A percentile compares a stretch with the other conserved stretches of the same genome.
phyloP scores from a whole-genome alignment of 352 stramenopile genomes.

The Pythium dissotocum region DNA sequence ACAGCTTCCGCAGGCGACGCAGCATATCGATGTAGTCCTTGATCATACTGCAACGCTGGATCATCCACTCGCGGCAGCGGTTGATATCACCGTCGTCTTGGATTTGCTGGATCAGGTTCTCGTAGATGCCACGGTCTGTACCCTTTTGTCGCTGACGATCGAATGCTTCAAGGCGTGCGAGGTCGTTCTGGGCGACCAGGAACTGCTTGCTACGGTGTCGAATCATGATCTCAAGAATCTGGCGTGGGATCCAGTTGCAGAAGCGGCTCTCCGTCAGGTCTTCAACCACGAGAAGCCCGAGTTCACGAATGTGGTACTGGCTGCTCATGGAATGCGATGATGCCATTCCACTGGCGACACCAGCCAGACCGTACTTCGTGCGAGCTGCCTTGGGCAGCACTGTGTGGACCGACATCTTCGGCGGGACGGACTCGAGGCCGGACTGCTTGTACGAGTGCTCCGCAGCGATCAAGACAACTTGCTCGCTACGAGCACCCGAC shows the following conservation, averaged over 20 bases:
- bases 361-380: conserved; percentile 63
- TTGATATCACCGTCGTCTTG: conserved; percentile 84
- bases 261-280: conserved; percentile 83
- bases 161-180: conserved; percentile 75
- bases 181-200: conserved; percentile 71
- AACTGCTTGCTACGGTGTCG: conserved; percentile 75
- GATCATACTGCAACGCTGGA: conserved; percentile 55
- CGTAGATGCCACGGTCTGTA: conserved; percentile 80
- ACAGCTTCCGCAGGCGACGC: conserved; percentile 58
- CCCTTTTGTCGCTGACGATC: conserved; percentile 78
- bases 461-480: conserved; percentile 56
- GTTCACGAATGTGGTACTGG: conserved; percentile 87
- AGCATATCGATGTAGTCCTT: conserved; percentile 78
- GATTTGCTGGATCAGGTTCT: conserved; percentile 89
- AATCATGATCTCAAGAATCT: conserved; percentile 83
- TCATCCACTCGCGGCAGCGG: conserved; percentile 85
- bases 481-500: conserved; percentile 60
- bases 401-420: conserved; percentile 77
- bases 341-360: conserved; percentile 50
- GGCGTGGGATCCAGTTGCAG: conserved; percentile 79
- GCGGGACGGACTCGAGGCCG: conserved; percentile 48
- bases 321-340: conserved; percentile 71
- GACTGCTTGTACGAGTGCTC: conserved; percentile 81
- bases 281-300: conserved; percentile 78
- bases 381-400: conserved; percentile 72